A percentile compares a stretch with the other conserved stretches of the same genome.
Conservation (phyloP, 164 flowering plant species). For the Vitis rupestris region DNA sequence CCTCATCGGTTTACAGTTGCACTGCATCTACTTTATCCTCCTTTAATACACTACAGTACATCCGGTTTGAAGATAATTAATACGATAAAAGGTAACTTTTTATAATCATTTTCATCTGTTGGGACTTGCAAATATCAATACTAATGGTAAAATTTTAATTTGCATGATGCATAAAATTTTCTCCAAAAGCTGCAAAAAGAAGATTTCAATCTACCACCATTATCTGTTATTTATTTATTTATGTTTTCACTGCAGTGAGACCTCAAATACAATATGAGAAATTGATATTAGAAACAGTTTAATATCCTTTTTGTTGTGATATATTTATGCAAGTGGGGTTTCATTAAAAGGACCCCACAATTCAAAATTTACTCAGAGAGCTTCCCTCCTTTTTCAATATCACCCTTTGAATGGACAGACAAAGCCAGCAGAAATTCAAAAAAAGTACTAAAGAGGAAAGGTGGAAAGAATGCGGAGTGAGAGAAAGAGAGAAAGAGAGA, state of each 20-base stretch:
- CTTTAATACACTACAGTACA: neutral
- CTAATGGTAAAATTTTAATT: slow-evolving; percentile 6
- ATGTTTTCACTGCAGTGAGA: neutral
- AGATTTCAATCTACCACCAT: slow-evolving; percentile 22
- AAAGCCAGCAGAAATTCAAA: slow-evolving; percentile 53
- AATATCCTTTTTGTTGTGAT: slow-evolving; percentile 8
- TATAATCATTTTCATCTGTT: slow-evolving; percentile 9
- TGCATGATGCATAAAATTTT: slow-evolving; percentile 14
- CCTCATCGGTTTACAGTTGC: slow-evolving; percentile 14
- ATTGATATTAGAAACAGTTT: neutral
- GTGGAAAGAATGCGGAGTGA: slow-evolving; percentile 21
- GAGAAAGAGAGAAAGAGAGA: slow-evolving; percentile 2
- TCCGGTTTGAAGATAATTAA: slow-evolving; percentile 3
- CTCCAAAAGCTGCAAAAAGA: slow-evolving; percentile 39
- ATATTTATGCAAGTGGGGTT: slow-evolving; percentile 19
- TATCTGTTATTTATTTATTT: neutral
- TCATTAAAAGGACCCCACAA: slow-evolving; percentile 22
- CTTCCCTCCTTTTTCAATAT: slow-evolving; percentile 23
- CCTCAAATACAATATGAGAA: slow-evolving; percentile 1
- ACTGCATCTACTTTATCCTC: slow-evolving; percentile 13
- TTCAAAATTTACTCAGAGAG: slow-evolving; percentile 22
- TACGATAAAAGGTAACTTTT: neutral
- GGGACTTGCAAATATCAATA: slow-evolving; percentile 14
- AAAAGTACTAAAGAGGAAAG: slow-evolving; percentile 25
- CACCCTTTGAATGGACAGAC: slow-evolving; percentile 43